phyloP scores from a whole-genome alignment of 768 basidiomycete species.

The Ephemerocybe angulata region DNA sequence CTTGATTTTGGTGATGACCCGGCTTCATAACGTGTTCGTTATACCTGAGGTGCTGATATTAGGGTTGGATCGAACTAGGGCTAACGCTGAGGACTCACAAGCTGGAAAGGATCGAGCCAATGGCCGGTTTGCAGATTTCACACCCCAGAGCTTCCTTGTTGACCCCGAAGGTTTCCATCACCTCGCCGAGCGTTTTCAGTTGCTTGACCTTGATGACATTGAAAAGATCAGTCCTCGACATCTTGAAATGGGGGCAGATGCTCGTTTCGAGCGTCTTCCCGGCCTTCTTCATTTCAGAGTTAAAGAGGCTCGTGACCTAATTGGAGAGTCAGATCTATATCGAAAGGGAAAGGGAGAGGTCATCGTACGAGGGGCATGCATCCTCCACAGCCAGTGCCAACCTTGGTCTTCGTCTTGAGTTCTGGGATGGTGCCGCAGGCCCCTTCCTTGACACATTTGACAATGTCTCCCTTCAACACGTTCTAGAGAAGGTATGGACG shows the following conservation, averaged over 20 bases:
- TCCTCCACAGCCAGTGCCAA: constrained; percentile 70
- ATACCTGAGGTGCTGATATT: constrained; percentile 37
- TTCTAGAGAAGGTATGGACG: constrained; percentile 35
- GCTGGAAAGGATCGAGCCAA: constrained; percentile 51
- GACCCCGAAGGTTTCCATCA: constrained; percentile 49
- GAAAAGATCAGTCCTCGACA: constrained; percentile 65
- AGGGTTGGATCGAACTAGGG: too few relatives aligned
- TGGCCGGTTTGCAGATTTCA: constrained; percentile 69
- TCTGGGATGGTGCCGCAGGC: constrained; percentile 42
- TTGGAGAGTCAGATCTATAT: not conserved
- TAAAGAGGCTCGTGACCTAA: constrained; percentile 32
- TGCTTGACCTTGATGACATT: constrained; percentile 61
- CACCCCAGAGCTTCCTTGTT: constrained; percentile 55
- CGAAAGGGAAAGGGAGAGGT: constrained; percentile 26
- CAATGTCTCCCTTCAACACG: constrained; percentile 58
- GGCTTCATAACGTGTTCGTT: constrained; percentile 66
- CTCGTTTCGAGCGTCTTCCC: constrained; percentile 56
- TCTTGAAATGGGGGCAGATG: constrained; percentile 63
- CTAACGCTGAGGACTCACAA: constrained; percentile 20
- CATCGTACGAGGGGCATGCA: constrained; percentile 52
- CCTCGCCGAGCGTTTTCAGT: constrained; percentile 49
- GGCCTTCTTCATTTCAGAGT: constrained; percentile 65
- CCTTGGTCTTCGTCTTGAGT: constrained; percentile 65
- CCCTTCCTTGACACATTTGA: constrained; percentile 48
- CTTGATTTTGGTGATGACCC: constrained; percentile 63